Conservation (phyloP, 805 yeast genomes). For the Millerago galiae region DNA sequence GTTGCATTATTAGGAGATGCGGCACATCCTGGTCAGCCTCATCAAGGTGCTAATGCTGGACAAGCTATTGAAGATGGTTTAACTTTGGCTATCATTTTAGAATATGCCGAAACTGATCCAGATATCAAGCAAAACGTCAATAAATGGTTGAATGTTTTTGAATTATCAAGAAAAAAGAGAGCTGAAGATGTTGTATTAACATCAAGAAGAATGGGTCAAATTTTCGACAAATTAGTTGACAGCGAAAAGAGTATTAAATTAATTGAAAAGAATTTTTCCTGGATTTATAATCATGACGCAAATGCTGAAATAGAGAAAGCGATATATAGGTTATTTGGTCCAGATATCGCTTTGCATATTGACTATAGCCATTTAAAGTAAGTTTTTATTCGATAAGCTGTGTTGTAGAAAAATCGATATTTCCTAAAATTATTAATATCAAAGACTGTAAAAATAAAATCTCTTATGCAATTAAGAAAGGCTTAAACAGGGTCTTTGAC, state of each 20-base stretch:
- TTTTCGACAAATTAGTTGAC: not conserved
- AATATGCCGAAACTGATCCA: not conserved
- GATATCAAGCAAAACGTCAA: not conserved
- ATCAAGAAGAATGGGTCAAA: conserved; percentile 1
- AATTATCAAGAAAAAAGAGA: not conserved
- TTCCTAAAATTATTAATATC: too few relatives aligned
- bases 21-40: conserved; percentile 1
- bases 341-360: not conserved
- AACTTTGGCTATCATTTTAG: not conserved
- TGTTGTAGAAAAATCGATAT: too few relatives aligned
- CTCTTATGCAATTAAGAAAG: not conserved
- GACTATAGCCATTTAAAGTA: not conserved
- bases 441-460: too few relatives aligned
- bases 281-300: not conserved
- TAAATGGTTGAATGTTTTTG: not conserved
- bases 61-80: conserved; percentile 1
- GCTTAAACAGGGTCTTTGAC: not conserved
- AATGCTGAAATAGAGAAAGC: not conserved
- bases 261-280: not conserved
- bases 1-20: not conserved
- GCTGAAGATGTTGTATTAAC: conserved; percentile 1
- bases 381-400: not conserved
- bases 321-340: not conserved
- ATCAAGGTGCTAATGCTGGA: conserved; percentile 2
- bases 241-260: not conserved